A percentile compares a stretch with the other conserved stretches of the same genome.
phyloP scores from a whole-genome alignment of 2,329 filamentous ascomycete species.

The Ophiocordyceps australis region DNA sequence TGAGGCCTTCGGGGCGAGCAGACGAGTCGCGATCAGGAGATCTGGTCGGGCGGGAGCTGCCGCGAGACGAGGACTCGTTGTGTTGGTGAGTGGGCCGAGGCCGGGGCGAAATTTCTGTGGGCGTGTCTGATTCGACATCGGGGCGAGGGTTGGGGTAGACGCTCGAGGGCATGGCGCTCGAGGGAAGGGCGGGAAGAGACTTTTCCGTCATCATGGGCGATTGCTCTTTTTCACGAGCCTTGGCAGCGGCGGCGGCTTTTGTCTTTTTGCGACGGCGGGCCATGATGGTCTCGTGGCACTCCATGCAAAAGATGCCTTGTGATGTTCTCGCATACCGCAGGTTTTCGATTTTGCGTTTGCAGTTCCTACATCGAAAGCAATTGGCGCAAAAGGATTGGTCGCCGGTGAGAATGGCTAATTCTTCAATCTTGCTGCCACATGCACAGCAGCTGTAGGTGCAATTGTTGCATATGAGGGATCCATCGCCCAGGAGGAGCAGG shows the following conservation, averaged over 20 bases:
- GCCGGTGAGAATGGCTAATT: conserved; percentile 89
- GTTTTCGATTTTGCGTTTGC: conserved; percentile 98
- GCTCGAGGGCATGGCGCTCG: conserved; percentile 46
- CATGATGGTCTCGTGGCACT: conserved; percentile 94
- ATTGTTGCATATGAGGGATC: conserved; percentile 96
- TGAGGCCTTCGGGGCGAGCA: conserved; percentile 37
- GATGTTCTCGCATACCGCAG: conserved; percentile 92
- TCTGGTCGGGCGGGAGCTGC: conserved; percentile 29
- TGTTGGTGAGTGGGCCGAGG: conserved; percentile 32
- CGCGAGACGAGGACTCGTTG: conserved; percentile 36
- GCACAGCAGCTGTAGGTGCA: conserved; percentile 98
- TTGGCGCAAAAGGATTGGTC: conserved; percentile 96
- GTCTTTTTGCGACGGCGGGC: conserved; percentile 76
- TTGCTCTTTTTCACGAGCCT: conserved; percentile 42
- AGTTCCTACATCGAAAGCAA: conserved; percentile 94
- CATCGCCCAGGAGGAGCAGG: conserved; percentile 88
- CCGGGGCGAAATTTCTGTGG: conserved; percentile 50
- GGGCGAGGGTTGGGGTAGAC: conserved; percentile 42
- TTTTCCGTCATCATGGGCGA: conserved; percentile 68
- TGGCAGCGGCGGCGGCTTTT: conserved; percentile 42
- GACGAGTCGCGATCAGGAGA: conserved; percentile 35
- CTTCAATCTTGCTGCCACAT: conserved; percentile 94
- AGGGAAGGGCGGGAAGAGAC: conserved; percentile 77
- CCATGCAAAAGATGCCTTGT: conserved; percentile 99
- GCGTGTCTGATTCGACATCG: conserved; percentile 45